phyloP scores from a whole-genome alignment of 768 basidiomycete genomes.

The Macrolepiota dolichaula region DNA sequence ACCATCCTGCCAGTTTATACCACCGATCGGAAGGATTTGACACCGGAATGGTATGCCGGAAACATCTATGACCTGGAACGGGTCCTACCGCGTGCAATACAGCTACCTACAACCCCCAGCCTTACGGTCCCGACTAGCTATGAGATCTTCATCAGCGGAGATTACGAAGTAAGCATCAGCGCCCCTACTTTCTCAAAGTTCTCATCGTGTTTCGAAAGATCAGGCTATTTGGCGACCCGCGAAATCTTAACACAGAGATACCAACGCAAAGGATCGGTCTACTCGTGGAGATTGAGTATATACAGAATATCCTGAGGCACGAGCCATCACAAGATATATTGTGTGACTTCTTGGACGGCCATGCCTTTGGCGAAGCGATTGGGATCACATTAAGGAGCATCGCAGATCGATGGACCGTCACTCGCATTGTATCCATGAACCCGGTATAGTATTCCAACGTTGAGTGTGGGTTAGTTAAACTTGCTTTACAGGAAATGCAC shows the following conservation, averaged over 20 bases:
- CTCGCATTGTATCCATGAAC: background rate
- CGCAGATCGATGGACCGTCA: conserved; percentile 55
- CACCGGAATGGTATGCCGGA: conserved; percentile 71
- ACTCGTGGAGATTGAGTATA: conserved; percentile 37
- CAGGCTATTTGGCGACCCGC: conserved; percentile 79
- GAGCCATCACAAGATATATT: conserved; percentile 51
- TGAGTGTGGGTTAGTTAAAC: background rate
- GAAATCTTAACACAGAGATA: conserved; percentile 28
- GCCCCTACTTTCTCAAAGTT: background rate
- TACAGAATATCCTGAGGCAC: conserved; percentile 27
- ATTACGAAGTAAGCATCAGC: conserved; percentile 63
- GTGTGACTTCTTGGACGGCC: conserved; percentile 73
- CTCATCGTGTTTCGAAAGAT: conserved; percentile 43
- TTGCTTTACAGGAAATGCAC: conserved; percentile 21
- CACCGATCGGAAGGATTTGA: conserved; percentile 15
- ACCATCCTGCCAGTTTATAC: conserved; percentile 49
- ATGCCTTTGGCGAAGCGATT: conserved; percentile 66
- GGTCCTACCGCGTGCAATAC: conserved; percentile 44
- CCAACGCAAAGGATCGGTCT: conserved; percentile 61
- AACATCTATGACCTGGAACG: conserved; percentile 77
- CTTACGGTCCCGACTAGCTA: conserved; percentile 45
- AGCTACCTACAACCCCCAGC: conserved; percentile 46
- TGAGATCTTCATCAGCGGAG: conserved; percentile 71
- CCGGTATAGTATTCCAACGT: background rate
- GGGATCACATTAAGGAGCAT: conserved; percentile 60